Base-by-base conservation (phyloP, 2,329 filamentous ascomycete species). In the Coleophoma eucalyptorum region DNA sequence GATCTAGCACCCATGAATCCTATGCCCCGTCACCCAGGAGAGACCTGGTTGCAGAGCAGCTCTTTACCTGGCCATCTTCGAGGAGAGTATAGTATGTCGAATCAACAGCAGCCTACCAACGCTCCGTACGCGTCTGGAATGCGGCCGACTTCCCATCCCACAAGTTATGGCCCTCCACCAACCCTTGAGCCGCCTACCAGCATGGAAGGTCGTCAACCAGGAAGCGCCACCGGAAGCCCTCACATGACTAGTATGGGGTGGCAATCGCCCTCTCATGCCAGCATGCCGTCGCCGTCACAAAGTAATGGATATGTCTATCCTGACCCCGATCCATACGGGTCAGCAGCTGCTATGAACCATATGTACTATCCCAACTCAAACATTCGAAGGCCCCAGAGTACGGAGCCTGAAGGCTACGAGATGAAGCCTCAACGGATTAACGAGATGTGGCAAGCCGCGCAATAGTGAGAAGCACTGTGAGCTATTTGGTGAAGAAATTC, bases 101-200 rank as follows among this genome's bases (percentile, higher is more conserved):
- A 89, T 66, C 78, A 82, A 45, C 81, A 80, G 41, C 81, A 83
- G 13, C 78, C 81, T 13, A 72, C 81, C 49, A 61, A 84, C 3
- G 77, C 79, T 55, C 78, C 79, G 57, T 82, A 83, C 71, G 77
- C 70, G 55, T 75, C 71, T 49, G 71, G 69, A 43, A 73, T 71
- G 50, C 77, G 82, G 43, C 83, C 93, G 59, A 97, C 93, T 0
- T 97, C 92, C 37, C 92, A 97, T 68, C 92, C 93, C 0, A 85
- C 76, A 12, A 79, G 80, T 53, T 96, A 93, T 68, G 88, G 86
- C n/a, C 90, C 90, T 2, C 84, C 88, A 45, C 91, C 89, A 15
- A 61, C 65, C 15, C 77, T 97, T 47, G 93, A 97, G 72, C 84
- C 85, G 19, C 90, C 92, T 13, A 75, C 84, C 21, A 92, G 83